Conservation (phyloP, 2,329 filamentous ascomycete species). For the Xylariaceae sp. region DNA sequence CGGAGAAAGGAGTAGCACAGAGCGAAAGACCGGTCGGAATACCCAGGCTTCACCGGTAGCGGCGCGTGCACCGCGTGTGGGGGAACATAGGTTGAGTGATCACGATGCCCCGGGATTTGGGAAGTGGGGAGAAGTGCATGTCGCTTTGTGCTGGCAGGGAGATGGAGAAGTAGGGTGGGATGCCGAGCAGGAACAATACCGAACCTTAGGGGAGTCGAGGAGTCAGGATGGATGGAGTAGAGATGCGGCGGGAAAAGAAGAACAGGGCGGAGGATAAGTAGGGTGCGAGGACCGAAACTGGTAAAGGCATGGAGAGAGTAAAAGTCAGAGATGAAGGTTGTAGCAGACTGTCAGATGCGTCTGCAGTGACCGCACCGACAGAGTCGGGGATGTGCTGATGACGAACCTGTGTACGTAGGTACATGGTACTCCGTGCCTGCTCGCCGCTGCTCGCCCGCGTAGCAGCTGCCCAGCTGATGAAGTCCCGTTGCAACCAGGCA, state of each 20-base stretch:
- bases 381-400: slow-evolving; percentile 19
- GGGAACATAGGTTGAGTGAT: slow-evolving; percentile 25
- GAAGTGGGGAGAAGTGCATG: slow-evolving; percentile 34
- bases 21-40: slow-evolving; percentile 5
- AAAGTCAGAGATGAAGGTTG: neutral
- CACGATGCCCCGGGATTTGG: slow-evolving; percentile 30
- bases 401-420: slow-evolving; percentile 16
- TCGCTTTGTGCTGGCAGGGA: slow-evolving; percentile 24
- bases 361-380: slow-evolving; percentile 3
- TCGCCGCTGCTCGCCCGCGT: too few relatives aligned
- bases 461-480: slow-evolving; percentile 15
- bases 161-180: neutral
- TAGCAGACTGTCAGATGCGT: neutral
- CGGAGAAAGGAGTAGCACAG: slow-evolving; percentile 1
- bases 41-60: slow-evolving; percentile 13
- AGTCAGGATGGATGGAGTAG: neutral
- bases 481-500: slow-evolving; percentile 12
- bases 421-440: too few relatives aligned
- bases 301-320: neutral
- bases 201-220: neutral
- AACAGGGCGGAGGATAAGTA: neutral
- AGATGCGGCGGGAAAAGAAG: neutral
- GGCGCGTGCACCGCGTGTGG: slow-evolving; percentile 28
- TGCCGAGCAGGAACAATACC: neutral
- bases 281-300: neutral